Percentiles rank a stretch among this genome's conserved stretches.
Conservation (phyloP, 345 rosid species). For the thale cress (Arabidopsis thaliana) region TAIR10.1 NC_003076.8:2143501-2144000, state of each 20-base stretch:
- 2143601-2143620: constrained; percentile 58
- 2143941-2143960: not conserved
- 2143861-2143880: constrained; percentile 54
- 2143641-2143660: constrained; percentile 56
- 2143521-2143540: constrained; percentile 75
- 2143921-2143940: constrained; percentile 9
- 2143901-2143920: constrained; percentile 28
- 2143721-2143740: constrained; percentile 55
- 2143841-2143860: constrained; percentile 58
- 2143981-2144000: too few relatives aligned
- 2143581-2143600: constrained; percentile 39
- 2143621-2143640: constrained; percentile 66
- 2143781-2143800: constrained; percentile 40
- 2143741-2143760: constrained; percentile 52
- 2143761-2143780: constrained; percentile 52
- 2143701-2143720: constrained; percentile 51
- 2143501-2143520: constrained; percentile 55
- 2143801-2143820: constrained; percentile 42
- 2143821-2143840: constrained; percentile 59
- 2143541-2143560: constrained; percentile 74
- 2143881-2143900: constrained; percentile 67
- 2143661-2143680: constrained; percentile 57
- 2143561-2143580: constrained; percentile 65
- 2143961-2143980: not conserved
- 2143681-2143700: constrained; percentile 62